Conservation (phyloP, 768 basidiomycete species). For the Steccherinum ochraceum region DNA sequence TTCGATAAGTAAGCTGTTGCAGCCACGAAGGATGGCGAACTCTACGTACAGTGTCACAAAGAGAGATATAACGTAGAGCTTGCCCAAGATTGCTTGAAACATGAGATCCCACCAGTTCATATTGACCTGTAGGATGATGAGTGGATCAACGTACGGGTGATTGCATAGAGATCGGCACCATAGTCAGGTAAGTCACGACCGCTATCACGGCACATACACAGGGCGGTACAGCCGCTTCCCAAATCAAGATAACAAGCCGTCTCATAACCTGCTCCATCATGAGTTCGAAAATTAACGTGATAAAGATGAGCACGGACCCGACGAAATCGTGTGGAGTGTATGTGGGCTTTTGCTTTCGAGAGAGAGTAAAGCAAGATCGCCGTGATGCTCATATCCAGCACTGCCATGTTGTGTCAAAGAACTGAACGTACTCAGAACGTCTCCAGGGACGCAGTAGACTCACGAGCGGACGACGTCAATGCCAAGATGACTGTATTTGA, state of each 20-base stretch:
- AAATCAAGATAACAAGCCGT: conserved; percentile 16
- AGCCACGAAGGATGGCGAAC: too few species aligned
- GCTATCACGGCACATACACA: conserved; percentile 20
- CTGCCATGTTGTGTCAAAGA: too few species aligned
- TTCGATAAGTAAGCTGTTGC: too few species aligned
- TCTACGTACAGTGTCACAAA: conserved; percentile 23
- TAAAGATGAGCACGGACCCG: conserved; percentile 4
- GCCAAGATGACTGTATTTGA: conserved; percentile 15
- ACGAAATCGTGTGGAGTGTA: conserved; percentile 16
- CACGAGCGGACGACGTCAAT: conserved; percentile 12
- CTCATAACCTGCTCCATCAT: conserved; percentile 12
- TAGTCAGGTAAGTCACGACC: conserved; percentile 13
- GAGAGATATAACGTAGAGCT: conserved; percentile 24
- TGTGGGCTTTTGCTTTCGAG: conserved; percentile 12
- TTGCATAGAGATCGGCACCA: conserved; percentile 10
- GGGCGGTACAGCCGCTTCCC: conserved; percentile 24
- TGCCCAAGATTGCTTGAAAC: conserved; percentile 22
- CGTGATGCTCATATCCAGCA: conserved; percentile 16
- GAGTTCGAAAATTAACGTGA: not conserved
- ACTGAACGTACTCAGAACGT: too few species aligned
- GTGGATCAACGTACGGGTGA: not conserved
- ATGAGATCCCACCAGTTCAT: conserved; percentile 20
- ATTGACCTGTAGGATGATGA: conserved; percentile 9
- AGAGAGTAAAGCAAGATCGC: conserved; percentile 14
- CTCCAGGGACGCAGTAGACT: too few species aligned